Evolutionary conservation across 768 basidiomycete species (phyloP), one percentile per base, ranked within the genome.

Genomic region (Rhodotorula babjevae): DNA sequence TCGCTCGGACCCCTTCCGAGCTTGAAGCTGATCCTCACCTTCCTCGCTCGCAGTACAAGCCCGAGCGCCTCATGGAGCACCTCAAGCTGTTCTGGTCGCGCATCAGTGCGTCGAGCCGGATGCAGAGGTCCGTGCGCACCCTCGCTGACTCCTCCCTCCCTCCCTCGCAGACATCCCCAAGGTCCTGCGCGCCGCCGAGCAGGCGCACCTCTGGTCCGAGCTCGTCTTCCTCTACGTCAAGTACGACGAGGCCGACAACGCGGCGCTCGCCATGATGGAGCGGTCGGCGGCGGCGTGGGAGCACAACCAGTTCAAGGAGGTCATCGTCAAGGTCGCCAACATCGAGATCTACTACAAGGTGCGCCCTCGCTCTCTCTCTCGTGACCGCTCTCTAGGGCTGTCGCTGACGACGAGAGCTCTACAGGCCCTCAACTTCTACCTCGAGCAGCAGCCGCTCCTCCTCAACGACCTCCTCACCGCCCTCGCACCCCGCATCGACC

Each of bases 271-370:
- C 9, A 99, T 98, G 94, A 97, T 98, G 81, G 96, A 99, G 81
- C 89, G 94, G 29, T 91, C 96, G 3, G 87, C 92, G n/a, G 93
- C 96, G 81, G 93, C 93, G 61, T 99, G 94, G 94, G 96, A 99
- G 68, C 96, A 99, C 83, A 94, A 92, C 79, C 95, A 97, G 81
- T 99, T 99, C 88, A 98, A 98, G 85, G 96, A 98, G 77, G 89
- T 96, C 68, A 86, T 96, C 67, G 91, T 97, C 79, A 91, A 94
- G 71, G 94, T 90, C 31, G 95, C 96, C 61, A 99, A 99, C 79
- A 87, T 98, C 73, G 96, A 99, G 83, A 97, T 99, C 74, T 97
- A 96, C 83, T 97, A 98, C 86, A 93, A 93, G 76, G 55, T 56
- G 29, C 55, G 55, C 16, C 27, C 8, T 15, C 27, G 1, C 16